Evolutionary conservation across 202 grass and related monocot species (phyloP).

Genomic region (Carex sylvatica): DNA sequence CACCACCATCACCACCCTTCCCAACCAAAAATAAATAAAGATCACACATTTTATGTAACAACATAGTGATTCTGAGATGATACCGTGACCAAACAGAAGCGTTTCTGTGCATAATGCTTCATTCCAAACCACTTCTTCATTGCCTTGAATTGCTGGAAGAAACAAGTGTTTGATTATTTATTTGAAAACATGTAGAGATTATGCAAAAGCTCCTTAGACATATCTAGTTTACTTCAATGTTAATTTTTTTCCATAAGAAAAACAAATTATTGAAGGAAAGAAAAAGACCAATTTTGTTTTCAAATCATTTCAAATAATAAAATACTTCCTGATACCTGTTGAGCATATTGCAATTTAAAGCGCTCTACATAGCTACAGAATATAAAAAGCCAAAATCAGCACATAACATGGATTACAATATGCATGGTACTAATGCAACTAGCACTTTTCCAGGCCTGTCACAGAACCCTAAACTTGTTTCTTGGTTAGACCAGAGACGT

Average conservation of each 20-base stretch:
- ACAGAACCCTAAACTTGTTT: slow-evolving; percentile 10
- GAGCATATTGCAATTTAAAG: slow-evolving; percentile 31
- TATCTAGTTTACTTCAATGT: not conserved
- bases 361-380: slow-evolving; percentile 26
- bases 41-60: not conserved
- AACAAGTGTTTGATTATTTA: not conserved
- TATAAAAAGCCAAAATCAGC: slow-evolving; percentile 25
- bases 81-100: slow-evolving; percentile 25
- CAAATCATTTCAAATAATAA: slow-evolving; percentile 13
- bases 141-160: slow-evolving; percentile 20
- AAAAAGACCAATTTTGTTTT: not conserved
- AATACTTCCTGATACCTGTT: slow-evolving; percentile 24
- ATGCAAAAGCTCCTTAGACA: not conserved
- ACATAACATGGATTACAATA: slow-evolving; percentile 15
- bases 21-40: not conserved
- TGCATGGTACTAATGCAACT: not conserved
- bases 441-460: not conserved
- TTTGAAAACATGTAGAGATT: not conserved
- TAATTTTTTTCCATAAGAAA: not conserved
- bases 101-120: slow-evolving; percentile 11
- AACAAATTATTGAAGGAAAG: not conserved
- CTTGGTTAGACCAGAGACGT: slow-evolving; percentile 6
- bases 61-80: slow-evolving; percentile 2
- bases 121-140: slow-evolving; percentile 18
- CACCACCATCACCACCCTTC: not conserved